Conservation (phyloP, 805 yeast genomes). For the Candida khao-thaluensis region DNA sequence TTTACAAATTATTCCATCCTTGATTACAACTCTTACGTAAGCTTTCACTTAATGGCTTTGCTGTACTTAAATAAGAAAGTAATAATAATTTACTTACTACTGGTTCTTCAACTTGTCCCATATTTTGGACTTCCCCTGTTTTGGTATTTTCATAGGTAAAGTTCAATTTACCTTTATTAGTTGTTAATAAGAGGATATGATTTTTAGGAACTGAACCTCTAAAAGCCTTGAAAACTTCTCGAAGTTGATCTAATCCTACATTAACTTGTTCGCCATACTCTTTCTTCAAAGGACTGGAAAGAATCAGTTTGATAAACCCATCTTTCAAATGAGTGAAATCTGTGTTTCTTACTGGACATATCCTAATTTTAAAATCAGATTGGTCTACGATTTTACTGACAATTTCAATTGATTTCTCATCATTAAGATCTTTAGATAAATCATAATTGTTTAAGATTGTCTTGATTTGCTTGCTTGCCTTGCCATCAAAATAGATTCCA, state of each 20-base stretch:
- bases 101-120: conserved; percentile 67
- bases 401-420: conserved; percentile 48
- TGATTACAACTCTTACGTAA: conserved; percentile 46
- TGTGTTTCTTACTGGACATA: conserved; percentile 86
- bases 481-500: conserved; percentile 72
- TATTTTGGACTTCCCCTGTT: conserved; percentile 18
- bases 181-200: conserved; percentile 58
- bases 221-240: conserved; percentile 54
- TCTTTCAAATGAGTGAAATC: conserved; percentile 88
- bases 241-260: conserved; percentile 66
- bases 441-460: conserved; percentile 37
- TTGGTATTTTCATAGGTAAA: conserved; percentile 29
- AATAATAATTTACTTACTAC: conserved; percentile 65
- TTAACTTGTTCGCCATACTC: conserved; percentile 34
- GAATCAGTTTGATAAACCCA: conserved; percentile 79
- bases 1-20: conserved; percentile 20
- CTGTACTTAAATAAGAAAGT: conserved; percentile 72
- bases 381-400: conserved; percentile 59
- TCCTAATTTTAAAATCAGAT: conserved; percentile 65
- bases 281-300: conserved; percentile 59
- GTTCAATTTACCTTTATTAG: conserved; percentile 30
- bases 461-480: conserved; percentile 44
- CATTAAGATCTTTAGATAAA: conserved; percentile 39
- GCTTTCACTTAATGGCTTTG: conserved; percentile 60
- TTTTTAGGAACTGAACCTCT: conserved; percentile 76